Conservation (phyloP, 805 yeast genomes). For the Candida golubevii region DNA sequence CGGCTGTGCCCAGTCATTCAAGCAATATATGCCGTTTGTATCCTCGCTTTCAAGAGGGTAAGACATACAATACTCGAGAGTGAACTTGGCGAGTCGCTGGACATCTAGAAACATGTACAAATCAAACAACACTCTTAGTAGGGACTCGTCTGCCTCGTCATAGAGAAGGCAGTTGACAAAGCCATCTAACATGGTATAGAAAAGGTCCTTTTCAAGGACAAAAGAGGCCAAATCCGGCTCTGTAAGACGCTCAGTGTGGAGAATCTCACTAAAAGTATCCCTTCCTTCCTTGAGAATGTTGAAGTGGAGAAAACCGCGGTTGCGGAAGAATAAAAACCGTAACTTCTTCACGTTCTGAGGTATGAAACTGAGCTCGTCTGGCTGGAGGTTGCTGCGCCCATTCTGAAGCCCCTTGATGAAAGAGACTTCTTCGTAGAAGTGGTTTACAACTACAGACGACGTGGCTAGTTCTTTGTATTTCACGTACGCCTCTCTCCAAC, state of each 20-base stretch:
- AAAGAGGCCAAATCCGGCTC: constrained; percentile 4
- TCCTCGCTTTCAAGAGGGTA: constrained; percentile 43
- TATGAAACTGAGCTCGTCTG: constrained; percentile 39
- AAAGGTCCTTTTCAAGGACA: constrained; percentile 27
- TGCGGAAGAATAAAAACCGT: constrained; percentile 74
- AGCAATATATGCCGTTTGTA: constrained; percentile 25
- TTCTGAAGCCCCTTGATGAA: constrained; percentile 38
- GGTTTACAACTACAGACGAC: constrained; percentile 57
- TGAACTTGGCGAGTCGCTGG: constrained; percentile 47
- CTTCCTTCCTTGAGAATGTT: constrained; percentile 27
- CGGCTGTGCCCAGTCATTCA: constrained; percentile 15
- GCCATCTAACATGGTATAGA: constrained; percentile 51
- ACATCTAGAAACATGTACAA: constrained; percentile 49
- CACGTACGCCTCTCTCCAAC: constrained; percentile 46
- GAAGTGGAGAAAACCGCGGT: constrained; percentile 71
- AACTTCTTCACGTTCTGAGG: constrained; percentile 72
- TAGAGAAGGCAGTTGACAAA: constrained; percentile 60
- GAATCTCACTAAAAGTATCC: constrained; percentile 8
- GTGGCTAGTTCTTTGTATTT: constrained; percentile 61
- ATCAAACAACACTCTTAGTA: constrained; percentile 47
- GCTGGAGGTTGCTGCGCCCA: constrained; percentile 28
- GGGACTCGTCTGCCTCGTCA: constrained; percentile 60
- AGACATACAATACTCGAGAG: constrained; percentile 56
- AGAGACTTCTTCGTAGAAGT: constrained; percentile 37
- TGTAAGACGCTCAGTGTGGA: not conserved